Percentiles rank a stretch among this genome's conserved stretches.
Evolutionary conservation across 768 basidiomycete species (phyloP).

Genomic region (Dacryopinax spathularia): DNA sequence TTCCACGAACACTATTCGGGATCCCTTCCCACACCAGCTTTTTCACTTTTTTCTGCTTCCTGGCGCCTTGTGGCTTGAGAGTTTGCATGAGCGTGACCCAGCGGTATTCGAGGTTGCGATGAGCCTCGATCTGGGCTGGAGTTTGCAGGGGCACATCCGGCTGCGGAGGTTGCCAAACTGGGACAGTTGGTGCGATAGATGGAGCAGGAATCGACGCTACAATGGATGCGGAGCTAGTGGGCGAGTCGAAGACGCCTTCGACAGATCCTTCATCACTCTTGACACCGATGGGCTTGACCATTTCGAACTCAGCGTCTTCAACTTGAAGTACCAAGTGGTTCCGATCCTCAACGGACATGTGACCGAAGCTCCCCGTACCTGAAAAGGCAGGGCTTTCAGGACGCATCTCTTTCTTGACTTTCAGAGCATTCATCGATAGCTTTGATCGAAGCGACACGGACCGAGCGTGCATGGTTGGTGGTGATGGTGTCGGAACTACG

Average conservation of each 20-base stretch:
- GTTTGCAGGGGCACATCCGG: not conserved
- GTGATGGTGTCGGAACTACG: not conserved
- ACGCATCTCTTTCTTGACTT: constrained; percentile 27
- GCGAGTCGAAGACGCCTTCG: not conserved
- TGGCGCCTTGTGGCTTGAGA: constrained; percentile 47
- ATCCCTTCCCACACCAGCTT: constrained; percentile 62
- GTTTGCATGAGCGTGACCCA: constrained; percentile 43
- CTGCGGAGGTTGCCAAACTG: not conserved
- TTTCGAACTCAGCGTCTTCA: constrained; percentile 68
- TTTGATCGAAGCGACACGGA: constrained; percentile 39
- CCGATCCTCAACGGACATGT: constrained; percentile 23
- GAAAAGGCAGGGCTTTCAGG: not conserved
- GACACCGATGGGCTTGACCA: constrained; percentile 39
- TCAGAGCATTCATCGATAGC: constrained; percentile 53
- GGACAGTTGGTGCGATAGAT: not conserved
- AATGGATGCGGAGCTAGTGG: not conserved
- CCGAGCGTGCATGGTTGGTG: constrained; percentile 11
- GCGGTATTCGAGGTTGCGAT: constrained; percentile 58
- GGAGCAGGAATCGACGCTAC: not conserved
- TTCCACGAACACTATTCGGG: constrained; percentile 68
- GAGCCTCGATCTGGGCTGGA: constrained; percentile 34
- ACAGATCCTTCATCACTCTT: not conserved
- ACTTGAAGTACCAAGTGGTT: constrained; percentile 50
- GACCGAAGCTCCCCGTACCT: constrained; percentile 19
- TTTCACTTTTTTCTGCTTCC: constrained; percentile 66